These are phyloP conservation scores for Sugiyamaella paludigena DNA, from an alignment of 1,139 yeast genomes.

Conservation along the genomic window DNA sequence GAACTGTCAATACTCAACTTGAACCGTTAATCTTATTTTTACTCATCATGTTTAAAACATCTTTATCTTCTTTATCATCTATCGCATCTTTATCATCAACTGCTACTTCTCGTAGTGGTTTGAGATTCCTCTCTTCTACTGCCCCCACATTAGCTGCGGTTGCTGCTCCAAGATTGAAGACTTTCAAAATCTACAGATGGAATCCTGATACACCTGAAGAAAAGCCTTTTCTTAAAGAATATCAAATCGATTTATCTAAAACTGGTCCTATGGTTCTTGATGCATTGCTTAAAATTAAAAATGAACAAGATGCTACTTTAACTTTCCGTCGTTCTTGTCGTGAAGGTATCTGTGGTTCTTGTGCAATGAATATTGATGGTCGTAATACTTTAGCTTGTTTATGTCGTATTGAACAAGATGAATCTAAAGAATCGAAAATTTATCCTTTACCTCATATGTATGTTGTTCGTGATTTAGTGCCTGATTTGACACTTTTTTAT, in stretches of 20 bases:
- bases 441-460: constrained; percentile 99
- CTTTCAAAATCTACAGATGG: constrained; percentile 95
- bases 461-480: constrained; percentile 94
- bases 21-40: no score
- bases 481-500: constrained; percentile 96
- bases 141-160: constrained; percentile 25
- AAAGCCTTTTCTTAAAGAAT: constrained; percentile 83
- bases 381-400: constrained; percentile 94
- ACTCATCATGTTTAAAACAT: constrained; percentile 2
- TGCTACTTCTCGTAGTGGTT: neutral
- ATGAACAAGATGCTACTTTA: constrained; percentile 92
- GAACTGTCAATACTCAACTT: no score
- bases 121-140: constrained; percentile 10
- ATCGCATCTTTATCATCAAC: neutral
- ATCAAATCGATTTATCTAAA: constrained; percentile 78
- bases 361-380: constrained; percentile 99
- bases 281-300: constrained; percentile 89
- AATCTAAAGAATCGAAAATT: constrained; percentile 72
- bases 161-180: constrained; percentile 58
- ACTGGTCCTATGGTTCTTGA: constrained; percentile 99
- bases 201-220: constrained; percentile 94
- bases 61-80: neutral
- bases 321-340: constrained; percentile 98
- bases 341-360: constrained; percentile 99
- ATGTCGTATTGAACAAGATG: constrained; percentile 85